phyloP scores from a whole-genome alignment of 768 basidiomycete species.

The Auricularia cornea region DNA sequence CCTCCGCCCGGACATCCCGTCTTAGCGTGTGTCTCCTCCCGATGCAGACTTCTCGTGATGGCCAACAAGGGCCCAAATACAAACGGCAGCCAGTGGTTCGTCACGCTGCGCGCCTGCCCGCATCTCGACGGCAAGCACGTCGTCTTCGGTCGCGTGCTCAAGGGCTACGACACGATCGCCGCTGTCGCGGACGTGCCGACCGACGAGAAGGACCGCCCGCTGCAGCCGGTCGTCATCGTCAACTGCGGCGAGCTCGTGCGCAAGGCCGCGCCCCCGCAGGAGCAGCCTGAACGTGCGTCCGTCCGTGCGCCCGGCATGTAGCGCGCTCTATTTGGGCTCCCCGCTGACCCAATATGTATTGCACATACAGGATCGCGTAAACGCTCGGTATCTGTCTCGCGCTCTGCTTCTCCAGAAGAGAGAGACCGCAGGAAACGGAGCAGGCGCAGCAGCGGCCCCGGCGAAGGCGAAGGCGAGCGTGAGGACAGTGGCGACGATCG shows the following conservation, averaged over 20 bases:
- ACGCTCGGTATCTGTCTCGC: not conserved
- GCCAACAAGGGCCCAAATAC: slow-evolving; percentile 81
- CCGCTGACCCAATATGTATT: not conserved
- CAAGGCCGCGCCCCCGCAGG: slow-evolving; percentile 17
- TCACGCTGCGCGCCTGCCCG: slow-evolving; percentile 67
- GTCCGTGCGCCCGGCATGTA: not conserved
- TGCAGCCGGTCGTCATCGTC: slow-evolving; percentile 53
- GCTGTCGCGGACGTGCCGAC: slow-evolving; percentile 54
- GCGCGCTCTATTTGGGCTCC: not conserved
- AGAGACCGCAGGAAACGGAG: slow-evolving; percentile 8
- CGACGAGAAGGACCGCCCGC: slow-evolving; percentile 69
- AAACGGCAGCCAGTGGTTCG: slow-evolving; percentile 81
- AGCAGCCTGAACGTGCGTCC: slow-evolving; percentile 1
- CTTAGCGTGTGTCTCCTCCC: not conserved
- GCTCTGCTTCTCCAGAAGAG: not conserved
- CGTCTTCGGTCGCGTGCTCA: slow-evolving; percentile 46
- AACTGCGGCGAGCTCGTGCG: slow-evolving; percentile 82
- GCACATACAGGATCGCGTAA: not conserved
- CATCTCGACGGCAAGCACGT: slow-evolving; percentile 68
- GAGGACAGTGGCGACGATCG: slow-evolving; percentile 8
- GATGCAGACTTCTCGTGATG: slow-evolving; percentile 70
- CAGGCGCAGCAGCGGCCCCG: slow-evolving; percentile 8
- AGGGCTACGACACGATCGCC: slow-evolving; percentile 53
- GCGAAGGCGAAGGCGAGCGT: slow-evolving; percentile 7
- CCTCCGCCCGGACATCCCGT: not conserved